These are phyloP conservation scores for Acer yangbiense DNA, from an alignment of 345 rosid species.

Conservation along the genomic window DNA sequence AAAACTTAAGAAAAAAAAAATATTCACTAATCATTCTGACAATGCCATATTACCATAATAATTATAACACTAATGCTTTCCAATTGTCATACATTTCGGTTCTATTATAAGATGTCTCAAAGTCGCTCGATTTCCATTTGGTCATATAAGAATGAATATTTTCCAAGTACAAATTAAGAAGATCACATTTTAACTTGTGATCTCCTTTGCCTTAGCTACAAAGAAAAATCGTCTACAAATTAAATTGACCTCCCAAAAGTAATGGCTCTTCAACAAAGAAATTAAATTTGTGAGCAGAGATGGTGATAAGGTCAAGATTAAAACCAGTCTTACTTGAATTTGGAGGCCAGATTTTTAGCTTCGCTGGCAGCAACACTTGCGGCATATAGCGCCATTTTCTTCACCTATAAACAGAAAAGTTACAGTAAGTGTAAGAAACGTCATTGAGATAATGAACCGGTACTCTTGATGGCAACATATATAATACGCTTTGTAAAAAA, in stretches of 20 bases:
- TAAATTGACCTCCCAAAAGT: neutral
- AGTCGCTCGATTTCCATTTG: neutral
- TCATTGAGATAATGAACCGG: slow-evolving; percentile 3
- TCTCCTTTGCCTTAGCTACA: neutral
- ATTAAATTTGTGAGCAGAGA: slow-evolving; percentile 17
- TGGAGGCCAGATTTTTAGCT: slow-evolving; percentile 31
- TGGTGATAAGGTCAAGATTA: slow-evolving; percentile 4
- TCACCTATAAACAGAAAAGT: slow-evolving; percentile 35
- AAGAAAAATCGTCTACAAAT: slow-evolving; percentile 10
- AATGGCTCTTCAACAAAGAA: neutral
- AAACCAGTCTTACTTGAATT: slow-evolving; percentile 29
- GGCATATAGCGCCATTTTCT: slow-evolving; percentile 55
- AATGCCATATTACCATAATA: too few species aligned
- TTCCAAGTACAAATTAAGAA: neutral
- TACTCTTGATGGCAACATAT: neutral
- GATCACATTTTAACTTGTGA: slow-evolving; percentile 15
- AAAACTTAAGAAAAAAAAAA: too few species aligned
- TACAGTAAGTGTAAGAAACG: slow-evolving; percentile 10
- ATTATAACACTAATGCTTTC: too few species aligned
- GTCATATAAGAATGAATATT: neutral
- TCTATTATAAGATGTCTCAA: neutral
- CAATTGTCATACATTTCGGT: neutral
- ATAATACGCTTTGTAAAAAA: too few species aligned
- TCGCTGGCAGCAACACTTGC: slow-evolving; percentile 39
- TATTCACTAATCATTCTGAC: too few species aligned